Base-by-base conservation (phyloP, 2,329 filamentous ascomycete genomes). In the Exophiala viscosa region DNA sequence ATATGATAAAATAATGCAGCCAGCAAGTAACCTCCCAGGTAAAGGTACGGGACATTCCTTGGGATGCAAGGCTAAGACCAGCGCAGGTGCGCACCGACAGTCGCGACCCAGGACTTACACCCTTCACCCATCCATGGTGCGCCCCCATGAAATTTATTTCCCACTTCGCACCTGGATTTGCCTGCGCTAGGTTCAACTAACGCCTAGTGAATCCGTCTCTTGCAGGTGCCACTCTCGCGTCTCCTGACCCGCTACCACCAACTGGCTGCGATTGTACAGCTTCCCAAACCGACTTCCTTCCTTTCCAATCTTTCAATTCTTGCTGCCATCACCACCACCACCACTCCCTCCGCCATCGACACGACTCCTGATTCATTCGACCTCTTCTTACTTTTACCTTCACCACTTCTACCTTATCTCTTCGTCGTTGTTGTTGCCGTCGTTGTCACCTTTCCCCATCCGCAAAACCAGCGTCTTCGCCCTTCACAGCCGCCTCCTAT, bases 401-500 rank as follows among this genome's bases (percentile, higher is more conserved):
- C n/a, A 40, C 44, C 50, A 17, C 11, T 41, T 50, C 47, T 14
- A 35, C 49, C 34, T 31, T 38, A 32, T 47, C 40, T 42, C 35
- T 49, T 54, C 39, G 17, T 52, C 47, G n/a, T 52, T 45, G 23
- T 50, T 41, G 14, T 35, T 39, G 36, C 40, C 46, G 38, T 45
- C 51, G 23, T 48, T 50, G 40, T 53, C 18, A 40, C 45, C 39
- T 33, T 45, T 39, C 48, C 15, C 38, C 17, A 17, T 41, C 35
- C 18, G 23, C n/a, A n/a, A 23, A 31, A 23, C 46, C 18, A 47
- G 31, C 45, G 13, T 14, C 18, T 44, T 4, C 23, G 23, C 46
- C 20, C 15, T 36, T 44, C 45, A 40, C 52, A 31, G 52, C 44
- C 41, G 41, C 48, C 13, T 44, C 40, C 38, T 33, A 14, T 44